phyloP scores from a whole-genome alignment of 2,329 filamentous ascomycete species.

The Diaporthe capsici region DNA sequence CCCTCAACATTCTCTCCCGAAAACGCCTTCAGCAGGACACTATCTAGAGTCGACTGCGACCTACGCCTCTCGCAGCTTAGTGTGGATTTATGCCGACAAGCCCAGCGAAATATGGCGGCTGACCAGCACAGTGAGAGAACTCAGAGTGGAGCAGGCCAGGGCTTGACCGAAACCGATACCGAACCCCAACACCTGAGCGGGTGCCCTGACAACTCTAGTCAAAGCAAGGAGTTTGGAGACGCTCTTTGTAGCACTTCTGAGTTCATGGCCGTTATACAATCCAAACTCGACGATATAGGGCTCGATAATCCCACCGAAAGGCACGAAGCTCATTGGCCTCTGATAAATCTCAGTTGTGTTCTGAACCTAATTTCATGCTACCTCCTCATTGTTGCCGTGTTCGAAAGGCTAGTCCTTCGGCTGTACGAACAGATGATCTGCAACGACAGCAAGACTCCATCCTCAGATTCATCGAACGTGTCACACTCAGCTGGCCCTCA shows the following conservation, averaged over 20 bases:
- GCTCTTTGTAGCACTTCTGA: constrained; percentile 17
- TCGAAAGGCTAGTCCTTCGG: neutral
- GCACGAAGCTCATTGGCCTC: neutral
- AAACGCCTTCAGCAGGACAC: neutral
- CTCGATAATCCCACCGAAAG: neutral
- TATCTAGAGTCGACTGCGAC: neutral
- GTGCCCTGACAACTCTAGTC: neutral
- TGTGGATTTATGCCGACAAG: constrained; percentile 9
- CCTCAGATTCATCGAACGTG: neutral
- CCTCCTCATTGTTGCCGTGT: neutral
- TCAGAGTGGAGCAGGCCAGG: neutral
- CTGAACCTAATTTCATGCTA: neutral
- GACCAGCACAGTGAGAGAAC: too few relatives aligned
- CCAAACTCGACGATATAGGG: neutral
- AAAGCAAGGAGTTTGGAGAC: constrained; percentile 12
- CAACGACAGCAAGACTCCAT: neutral
- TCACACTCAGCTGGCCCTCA: neutral
- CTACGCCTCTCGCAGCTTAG: constrained; percentile 6
- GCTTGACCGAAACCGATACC: neutral
- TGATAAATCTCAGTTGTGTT: constrained; percentile 1
- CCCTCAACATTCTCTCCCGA: neutral
- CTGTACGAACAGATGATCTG: neutral
- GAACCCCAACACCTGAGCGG: neutral
- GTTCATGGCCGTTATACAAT: constrained; percentile 11
- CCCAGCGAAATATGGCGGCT: neutral